phyloP scores from a whole-genome alignment of 148 eudicot genomes.

The Chenopodium album region DNA sequence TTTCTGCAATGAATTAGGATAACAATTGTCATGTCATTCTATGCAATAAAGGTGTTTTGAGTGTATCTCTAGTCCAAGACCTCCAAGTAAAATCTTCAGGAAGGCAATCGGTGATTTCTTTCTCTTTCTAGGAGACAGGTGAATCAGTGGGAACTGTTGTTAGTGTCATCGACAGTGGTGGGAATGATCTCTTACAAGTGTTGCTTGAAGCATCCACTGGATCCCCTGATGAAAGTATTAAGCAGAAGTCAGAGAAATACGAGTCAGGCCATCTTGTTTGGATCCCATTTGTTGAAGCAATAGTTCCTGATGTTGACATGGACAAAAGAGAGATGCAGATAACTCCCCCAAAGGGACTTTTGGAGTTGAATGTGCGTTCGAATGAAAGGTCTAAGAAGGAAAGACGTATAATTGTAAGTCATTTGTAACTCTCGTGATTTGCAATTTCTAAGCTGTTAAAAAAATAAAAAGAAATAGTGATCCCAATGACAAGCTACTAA shows the following conservation, averaged over 20 bases:
- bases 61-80: neutral
- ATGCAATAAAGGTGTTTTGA: neutral
- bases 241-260: constrained; percentile 32
- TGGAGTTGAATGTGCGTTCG: constrained; percentile 71
- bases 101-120: constrained; percentile 13
- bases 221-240: constrained; percentile 35
- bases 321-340: constrained; percentile 77
- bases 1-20: neutral
- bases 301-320: constrained; percentile 84
- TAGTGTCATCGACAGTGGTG: constrained; percentile 70
- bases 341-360: constrained; percentile 94
- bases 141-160: constrained; percentile 84
- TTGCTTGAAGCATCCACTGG: constrained; percentile 50
- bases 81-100: neutral
- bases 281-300: constrained; percentile 95
- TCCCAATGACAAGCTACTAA: neutral
- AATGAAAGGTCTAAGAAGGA: constrained; percentile 90
- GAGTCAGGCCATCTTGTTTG: constrained; percentile 67
- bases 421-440: neutral
- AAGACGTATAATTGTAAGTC: constrained; percentile 80
- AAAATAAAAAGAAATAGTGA: neutral
- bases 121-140: constrained; percentile 66
- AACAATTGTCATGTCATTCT: neutral
- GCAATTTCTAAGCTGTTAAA: neutral
- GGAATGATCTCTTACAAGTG: constrained; percentile 81